These are phyloP conservation scores for Pseudofabraea citricarpa DNA, from an alignment of 2,329 filamentous ascomycete species.

Conservation along the genomic window DNA sequence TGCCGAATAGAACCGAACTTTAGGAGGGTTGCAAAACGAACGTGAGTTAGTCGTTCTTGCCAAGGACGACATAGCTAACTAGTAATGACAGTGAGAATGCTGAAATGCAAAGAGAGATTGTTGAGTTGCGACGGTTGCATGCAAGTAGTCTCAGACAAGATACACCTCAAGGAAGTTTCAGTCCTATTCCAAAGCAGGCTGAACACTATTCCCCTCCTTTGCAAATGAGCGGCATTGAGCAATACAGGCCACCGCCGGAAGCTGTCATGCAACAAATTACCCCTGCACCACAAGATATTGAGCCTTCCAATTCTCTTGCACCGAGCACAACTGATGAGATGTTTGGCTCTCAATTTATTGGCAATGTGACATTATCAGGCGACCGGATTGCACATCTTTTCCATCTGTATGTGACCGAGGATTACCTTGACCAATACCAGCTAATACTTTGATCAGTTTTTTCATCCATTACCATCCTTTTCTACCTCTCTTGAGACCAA, in stretches of 20 bases:
- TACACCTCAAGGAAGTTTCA: slow-evolving; percentile 42
- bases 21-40: slow-evolving; percentile 60
- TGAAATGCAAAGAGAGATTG: slow-evolving; percentile 55
- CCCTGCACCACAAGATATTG: neutral
- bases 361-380: neutral
- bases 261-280: neutral
- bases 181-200: slow-evolving; percentile 32
- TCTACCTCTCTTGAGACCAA: slow-evolving; percentile 55
- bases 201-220: neutral
- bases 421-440: slow-evolving; percentile 24
- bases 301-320: neutral
- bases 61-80: neutral
- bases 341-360: slow-evolving; percentile 1
- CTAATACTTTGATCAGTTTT: slow-evolving; percentile 38
- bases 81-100: slow-evolving; percentile 48
- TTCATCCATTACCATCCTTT: slow-evolving; percentile 62
- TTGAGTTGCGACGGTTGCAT: slow-evolving; percentile 40
- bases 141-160: slow-evolving; percentile 26
- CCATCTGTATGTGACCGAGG: slow-evolving; percentile 30
- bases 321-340: neutral
- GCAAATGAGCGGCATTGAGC: neutral
- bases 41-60: slow-evolving; percentile 2
- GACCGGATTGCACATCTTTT: slow-evolving; percentile 36
- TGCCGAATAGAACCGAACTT: slow-evolving; percentile 67
- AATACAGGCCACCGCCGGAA: neutral